Conservation (phyloP, 2,329 filamentous ascomycete species). For the Trichoderma sp. region DNA sequence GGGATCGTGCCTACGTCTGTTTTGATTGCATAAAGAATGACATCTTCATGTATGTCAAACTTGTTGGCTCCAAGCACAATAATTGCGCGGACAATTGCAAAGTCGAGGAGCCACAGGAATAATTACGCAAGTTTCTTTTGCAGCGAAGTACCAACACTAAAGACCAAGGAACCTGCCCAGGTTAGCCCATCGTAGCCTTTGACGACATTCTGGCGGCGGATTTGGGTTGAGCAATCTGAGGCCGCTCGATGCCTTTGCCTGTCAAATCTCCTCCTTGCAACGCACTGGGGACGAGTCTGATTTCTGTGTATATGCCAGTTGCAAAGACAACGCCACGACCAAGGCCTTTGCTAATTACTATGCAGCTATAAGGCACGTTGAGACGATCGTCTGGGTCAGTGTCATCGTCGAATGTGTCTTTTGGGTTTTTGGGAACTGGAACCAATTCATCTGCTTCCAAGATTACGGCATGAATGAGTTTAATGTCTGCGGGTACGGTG, state of each 20-base stretch:
- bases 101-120: slow-evolving; percentile 61
- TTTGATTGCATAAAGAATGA: slow-evolving; percentile 40
- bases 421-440: slow-evolving; percentile 49
- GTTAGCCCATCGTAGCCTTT: slow-evolving; percentile 16
- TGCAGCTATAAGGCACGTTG: too few relatives aligned
- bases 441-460: slow-evolving; percentile 61
- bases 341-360: too few relatives aligned
- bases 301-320: slow-evolving; percentile 57
- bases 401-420: slow-evolving; percentile 38
- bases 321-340: slow-evolving; percentile 57
- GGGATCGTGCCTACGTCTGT: slow-evolving; percentile 46
- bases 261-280: slow-evolving; percentile 28
- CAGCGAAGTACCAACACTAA: slow-evolving; percentile 60
- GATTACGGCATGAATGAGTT: slow-evolving; percentile 55
- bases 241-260: slow-evolving; percentile 3
- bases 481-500: slow-evolving; percentile 54
- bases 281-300: slow-evolving; percentile 53
- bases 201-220: slow-evolving; percentile 1
- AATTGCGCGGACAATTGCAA: slow-evolving; percentile 45
- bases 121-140: slow-evolving; percentile 67
- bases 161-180: slow-evolving; percentile 44
- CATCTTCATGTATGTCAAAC: slow-evolving; percentile 35
- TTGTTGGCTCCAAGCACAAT: slow-evolving; percentile 41
- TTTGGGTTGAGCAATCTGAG: neutral
- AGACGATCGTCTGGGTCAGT: slow-evolving; percentile 49